phyloP scores from a whole-genome alignment of 1,284 basidiomycete species.

The Coriolopsis trogii region DNA sequence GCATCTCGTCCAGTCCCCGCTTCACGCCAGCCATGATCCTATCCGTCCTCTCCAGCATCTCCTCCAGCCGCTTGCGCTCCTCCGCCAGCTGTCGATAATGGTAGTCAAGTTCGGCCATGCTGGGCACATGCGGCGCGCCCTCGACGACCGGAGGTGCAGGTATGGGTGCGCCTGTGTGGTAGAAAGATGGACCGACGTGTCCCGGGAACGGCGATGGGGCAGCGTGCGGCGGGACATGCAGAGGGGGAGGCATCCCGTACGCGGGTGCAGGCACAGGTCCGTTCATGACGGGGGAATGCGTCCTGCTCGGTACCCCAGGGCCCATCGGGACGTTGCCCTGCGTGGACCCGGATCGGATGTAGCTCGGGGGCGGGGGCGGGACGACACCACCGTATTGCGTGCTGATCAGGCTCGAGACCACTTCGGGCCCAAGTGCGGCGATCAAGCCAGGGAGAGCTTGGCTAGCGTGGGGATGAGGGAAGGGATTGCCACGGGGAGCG shows the following conservation, averaged over 20 bases:
- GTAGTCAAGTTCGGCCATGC: constrained; percentile 62
- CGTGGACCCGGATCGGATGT: constrained; percentile 60
- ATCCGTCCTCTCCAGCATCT: constrained; percentile 74
- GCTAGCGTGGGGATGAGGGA: constrained; percentile 44
- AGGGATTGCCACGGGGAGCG: constrained; percentile 34
- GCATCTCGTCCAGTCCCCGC: constrained; percentile 75
- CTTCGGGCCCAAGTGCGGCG: constrained; percentile 43
- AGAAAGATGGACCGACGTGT: constrained; percentile 26
- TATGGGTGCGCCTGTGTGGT: constrained; percentile 26
- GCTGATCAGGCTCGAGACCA: constrained; percentile 33
- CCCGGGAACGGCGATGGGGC: constrained; percentile 21
- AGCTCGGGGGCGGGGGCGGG: constrained; percentile 40
- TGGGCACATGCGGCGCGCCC: constrained; percentile 45
- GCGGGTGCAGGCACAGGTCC: constrained; percentile 39
- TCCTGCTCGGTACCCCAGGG: constrained; percentile 53
- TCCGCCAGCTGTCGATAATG: constrained; percentile 68
- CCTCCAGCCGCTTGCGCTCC: constrained; percentile 63
- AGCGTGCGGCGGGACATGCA: constrained; percentile 22
- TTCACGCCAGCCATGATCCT: constrained; percentile 69
- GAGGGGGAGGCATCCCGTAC: constrained; percentile 35
- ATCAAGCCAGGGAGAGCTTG: constrained; percentile 64
- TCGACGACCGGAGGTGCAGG: constrained; percentile 26
- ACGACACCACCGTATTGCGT: constrained; percentile 34
- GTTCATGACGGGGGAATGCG: constrained; percentile 61
- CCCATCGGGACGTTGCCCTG: constrained; percentile 20